Evolutionary conservation across 116 monocot species (phyloP).

Genomic region (Dioscorea cayenensis): DNA sequence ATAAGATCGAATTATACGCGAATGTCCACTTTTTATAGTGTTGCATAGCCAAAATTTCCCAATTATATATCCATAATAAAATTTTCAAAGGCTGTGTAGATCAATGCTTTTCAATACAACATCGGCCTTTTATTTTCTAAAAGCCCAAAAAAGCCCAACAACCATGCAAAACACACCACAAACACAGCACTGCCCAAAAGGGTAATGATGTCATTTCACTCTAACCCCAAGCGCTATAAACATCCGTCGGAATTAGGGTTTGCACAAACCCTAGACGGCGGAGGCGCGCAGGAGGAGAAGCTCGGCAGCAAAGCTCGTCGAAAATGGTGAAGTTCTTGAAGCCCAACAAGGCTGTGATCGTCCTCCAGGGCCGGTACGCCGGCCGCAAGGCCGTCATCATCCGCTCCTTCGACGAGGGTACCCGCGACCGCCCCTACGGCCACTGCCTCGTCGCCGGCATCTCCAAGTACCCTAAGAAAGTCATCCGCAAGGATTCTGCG

Average conservation of each 20-base stretch:
- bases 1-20: too few relatives aligned
- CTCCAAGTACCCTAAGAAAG: conserved; percentile 54
- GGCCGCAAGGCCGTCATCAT: conserved; percentile 61
- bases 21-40: too few relatives aligned
- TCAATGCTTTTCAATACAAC: too few relatives aligned
- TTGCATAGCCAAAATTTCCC: too few relatives aligned
- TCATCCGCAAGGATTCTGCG: conserved; percentile 60
- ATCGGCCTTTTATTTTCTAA: too few relatives aligned
- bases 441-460: conserved; percentile 61
- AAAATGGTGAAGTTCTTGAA: conserved; percentile 60
- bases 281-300: not conserved
- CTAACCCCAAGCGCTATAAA: not conserved
- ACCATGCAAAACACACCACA: not conserved
- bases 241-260: not conserved
- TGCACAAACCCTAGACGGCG: not conserved
- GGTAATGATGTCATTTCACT: not conserved
- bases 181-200: not conserved
- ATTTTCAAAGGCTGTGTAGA: too few relatives aligned
- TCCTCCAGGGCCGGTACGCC: conserved; percentile 55
- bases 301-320: conserved; percentile 4
- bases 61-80: too few relatives aligned
- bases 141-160: not conserved
- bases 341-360: conserved; percentile 53
- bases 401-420: conserved; percentile 45
- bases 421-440: conserved; percentile 49